Base-by-base conservation (phyloP, 2,329 filamentous ascomycete species). In the Phaeosphaeria sp. region DNA sequence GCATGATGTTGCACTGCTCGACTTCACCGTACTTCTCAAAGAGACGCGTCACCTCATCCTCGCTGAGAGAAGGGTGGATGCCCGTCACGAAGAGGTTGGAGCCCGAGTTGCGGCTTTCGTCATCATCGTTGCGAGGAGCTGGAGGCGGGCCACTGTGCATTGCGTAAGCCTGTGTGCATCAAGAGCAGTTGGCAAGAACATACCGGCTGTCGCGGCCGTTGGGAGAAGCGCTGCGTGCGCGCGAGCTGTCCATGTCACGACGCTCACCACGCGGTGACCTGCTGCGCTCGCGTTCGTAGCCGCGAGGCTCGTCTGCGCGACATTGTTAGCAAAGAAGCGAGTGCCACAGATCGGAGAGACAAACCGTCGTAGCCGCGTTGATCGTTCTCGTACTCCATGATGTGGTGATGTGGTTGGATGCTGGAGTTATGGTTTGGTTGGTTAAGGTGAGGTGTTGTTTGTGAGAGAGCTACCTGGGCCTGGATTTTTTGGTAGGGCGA, bases 1-100 rank as follows among this genome's bases (percentile, higher is more conserved):
- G 89, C 95, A 99, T 99, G 82, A 99, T 99, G 79, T 97, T 96
- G 83, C 94, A 98, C 82, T 96, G 98, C 82, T 98, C 94, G 51
- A 99, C 95, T 77, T 97, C 93, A 69, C 95, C 95, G 74, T 98
- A 98, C 82, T 98, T 99, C 82, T 97, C 93, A 75, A 99, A 99
- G 66, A 99, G 89, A 78, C 93, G 93, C 53, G 91, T 91, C 61
- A 99, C 92, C 76, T 98, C 95, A 17, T 89, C 86, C 79, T 99
- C 95, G 48, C 87, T 89, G 66, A 99, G 87, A 72, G 91, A 91
- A 56, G 95, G 95, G 78, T 98, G 93, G 67, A 99, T 99, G 70
- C 95, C 95, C 64, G 95, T 99, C 67, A 99, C 95, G 79, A 99
- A 99, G 59, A 99, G 90, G 83, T 99, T 99, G 67, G 95, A 97